Conservation (phyloP, 1,284 basidiomycete species). For the Ceratobasidium sp. region DNA sequence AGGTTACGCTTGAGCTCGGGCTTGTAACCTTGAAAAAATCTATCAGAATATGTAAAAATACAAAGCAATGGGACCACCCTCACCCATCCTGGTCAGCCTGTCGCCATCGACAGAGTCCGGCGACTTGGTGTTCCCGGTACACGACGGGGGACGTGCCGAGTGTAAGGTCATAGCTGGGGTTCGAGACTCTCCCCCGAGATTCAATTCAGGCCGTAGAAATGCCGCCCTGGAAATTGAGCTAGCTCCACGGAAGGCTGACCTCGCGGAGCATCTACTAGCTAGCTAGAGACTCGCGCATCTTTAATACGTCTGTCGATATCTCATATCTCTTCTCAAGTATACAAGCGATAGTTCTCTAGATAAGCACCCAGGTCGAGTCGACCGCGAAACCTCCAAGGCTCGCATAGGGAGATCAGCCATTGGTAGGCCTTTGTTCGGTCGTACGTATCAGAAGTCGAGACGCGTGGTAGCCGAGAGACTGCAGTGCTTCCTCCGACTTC, state of each 20-base stretch:
- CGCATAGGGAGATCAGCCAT: neutral
- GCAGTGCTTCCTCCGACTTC: neutral
- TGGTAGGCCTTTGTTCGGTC: neutral
- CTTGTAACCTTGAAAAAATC: conserved; percentile 10
- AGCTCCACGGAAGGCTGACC: no score
- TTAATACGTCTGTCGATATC: no score
- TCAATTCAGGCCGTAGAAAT: no score
- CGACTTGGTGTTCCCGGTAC: neutral
- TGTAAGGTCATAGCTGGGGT: neutral
- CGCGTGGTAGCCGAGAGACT: conserved; percentile 4
- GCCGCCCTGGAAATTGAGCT: no score
- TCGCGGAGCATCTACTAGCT: no score
- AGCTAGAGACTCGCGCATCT: no score
- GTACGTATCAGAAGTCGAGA: neutral
- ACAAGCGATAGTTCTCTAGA: no score
- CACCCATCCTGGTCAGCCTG: conserved; percentile 30
- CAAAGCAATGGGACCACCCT: no score
- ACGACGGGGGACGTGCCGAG: neutral
- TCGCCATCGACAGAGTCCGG: conserved; percentile 27
- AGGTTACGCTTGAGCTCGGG: conserved; percentile 21
- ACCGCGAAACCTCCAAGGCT: no score
- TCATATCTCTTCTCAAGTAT: no score
- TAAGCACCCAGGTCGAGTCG: no score
- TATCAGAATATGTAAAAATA: neutral
- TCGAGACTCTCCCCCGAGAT: no score